These are phyloP conservation scores for Corniculantispora saksenae DNA, from an alignment of 2,329 filamentous ascomycete genomes.

Conservation along the genomic window DNA sequence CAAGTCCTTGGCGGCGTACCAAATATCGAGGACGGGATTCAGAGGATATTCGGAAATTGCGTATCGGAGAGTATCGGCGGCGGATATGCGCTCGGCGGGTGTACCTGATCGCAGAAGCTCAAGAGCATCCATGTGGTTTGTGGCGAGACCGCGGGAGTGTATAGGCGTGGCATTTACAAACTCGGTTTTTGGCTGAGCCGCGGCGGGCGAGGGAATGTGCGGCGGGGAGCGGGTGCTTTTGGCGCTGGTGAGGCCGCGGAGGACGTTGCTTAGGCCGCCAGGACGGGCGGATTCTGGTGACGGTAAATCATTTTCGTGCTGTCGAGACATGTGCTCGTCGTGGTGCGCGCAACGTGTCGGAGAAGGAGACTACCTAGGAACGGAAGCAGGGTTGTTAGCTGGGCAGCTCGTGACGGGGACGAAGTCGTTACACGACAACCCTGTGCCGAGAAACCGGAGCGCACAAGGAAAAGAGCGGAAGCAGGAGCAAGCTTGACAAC, in stretches of 20 bases:
- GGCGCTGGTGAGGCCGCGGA: conserved; percentile 61
- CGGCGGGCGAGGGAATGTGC: conserved; percentile 41
- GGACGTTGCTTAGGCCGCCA: conserved; percentile 62
- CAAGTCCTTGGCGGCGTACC: conserved; percentile 66
- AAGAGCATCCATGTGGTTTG: conserved; percentile 55
- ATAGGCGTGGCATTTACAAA: conserved; percentile 45
- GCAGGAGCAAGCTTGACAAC: background rate
- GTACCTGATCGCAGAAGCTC: conserved; percentile 55
- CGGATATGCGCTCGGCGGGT: conserved; percentile 55
- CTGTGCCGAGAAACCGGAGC: background rate
- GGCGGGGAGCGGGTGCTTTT: conserved; percentile 55
- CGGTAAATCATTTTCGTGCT: conserved; percentile 56
- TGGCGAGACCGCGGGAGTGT: conserved; percentile 46
- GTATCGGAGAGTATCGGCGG: conserved; percentile 57
- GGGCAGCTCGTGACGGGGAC: background rate
- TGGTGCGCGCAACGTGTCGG: conserved; percentile 22
- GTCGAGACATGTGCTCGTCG: conserved; percentile 60
- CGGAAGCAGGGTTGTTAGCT: conserved; percentile 3
- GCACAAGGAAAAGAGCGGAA: background rate
- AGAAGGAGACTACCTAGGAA: background rate
- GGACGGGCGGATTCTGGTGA: conserved; percentile 56
- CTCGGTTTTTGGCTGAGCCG: conserved; percentile 44
- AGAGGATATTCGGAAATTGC: conserved; percentile 61
- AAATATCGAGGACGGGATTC: conserved; percentile 61
- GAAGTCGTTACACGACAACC: background rate